Conservation (phyloP, 2,329 filamentous ascomycete species). For the Cercospora sp. region DNA sequence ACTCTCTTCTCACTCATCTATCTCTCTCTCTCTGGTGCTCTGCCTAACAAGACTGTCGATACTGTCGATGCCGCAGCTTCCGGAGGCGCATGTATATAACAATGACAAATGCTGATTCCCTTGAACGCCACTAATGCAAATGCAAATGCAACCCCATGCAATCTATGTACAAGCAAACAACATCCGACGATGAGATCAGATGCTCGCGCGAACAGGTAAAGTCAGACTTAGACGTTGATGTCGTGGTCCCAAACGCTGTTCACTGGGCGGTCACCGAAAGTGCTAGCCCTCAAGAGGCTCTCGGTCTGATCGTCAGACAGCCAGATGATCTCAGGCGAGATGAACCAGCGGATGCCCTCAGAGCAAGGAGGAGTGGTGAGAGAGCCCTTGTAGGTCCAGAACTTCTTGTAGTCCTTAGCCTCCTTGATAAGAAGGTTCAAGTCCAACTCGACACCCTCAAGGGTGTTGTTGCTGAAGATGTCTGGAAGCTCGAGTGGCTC, state of each 20-base stretch:
- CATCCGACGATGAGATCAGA: background rate
- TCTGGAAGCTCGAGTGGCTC: background rate
- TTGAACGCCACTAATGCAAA: background rate
- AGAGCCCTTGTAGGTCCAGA: slow-evolving; percentile 53
- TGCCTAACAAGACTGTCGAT: background rate
- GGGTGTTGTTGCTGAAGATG: slow-evolving; percentile 24
- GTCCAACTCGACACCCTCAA: slow-evolving; percentile 31
- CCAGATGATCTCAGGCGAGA: slow-evolving; percentile 45
- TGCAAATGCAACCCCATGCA: background rate
- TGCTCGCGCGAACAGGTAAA: no score
- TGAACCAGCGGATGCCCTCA: slow-evolving; percentile 51
- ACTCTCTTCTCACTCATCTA: background rate
- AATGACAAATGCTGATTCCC: background rate
- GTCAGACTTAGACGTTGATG: slow-evolving; percentile 9
- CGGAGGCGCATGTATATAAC: background rate
- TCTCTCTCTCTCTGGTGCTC: background rate
- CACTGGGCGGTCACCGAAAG: slow-evolving; percentile 47
- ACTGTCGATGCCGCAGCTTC: background rate
- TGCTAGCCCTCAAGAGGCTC: slow-evolving; percentile 47
- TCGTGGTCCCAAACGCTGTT: slow-evolving; percentile 38
- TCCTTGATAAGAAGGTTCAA: slow-evolving; percentile 40
- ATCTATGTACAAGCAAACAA: background rate
- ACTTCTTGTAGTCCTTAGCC: slow-evolving; percentile 46
- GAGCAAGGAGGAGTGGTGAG: slow-evolving; percentile 51
- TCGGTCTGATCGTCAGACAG: slow-evolving; percentile 50